phyloP scores from a whole-genome alignment of 1,139 yeast genomes.

The Candida sp. region DNA sequence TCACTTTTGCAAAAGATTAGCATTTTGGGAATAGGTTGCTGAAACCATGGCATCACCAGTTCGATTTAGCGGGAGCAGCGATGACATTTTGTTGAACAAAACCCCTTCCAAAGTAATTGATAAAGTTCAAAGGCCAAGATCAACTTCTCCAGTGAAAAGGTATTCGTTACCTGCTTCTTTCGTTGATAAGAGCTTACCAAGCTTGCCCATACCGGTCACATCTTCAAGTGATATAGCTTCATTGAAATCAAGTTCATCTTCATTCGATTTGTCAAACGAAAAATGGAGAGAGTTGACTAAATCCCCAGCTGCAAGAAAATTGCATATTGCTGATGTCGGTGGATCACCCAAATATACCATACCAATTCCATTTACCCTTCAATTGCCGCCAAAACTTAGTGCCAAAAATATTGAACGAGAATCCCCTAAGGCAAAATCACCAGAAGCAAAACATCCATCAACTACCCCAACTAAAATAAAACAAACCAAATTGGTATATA shows the following conservation, averaged over 20 bases:
- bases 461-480: conserved; percentile 8
- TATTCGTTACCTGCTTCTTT: conserved; percentile 23
- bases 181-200: conserved; percentile 21
- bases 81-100: conserved; percentile 1
- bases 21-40: no score
- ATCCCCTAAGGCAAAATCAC: conserved; percentile 3
- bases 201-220: conserved; percentile 11
- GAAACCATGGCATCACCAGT: not conserved
- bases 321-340: conserved; percentile 24
- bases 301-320: conserved; percentile 34
- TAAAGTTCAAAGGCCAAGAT: conserved; percentile 18
- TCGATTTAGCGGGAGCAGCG: not conserved
- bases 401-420: conserved; percentile 2
- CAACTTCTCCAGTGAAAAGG: conserved; percentile 25
- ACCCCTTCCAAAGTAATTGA: conserved; percentile 10
- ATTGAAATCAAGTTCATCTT: conserved; percentile 11
- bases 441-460: conserved; percentile 6
- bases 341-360: conserved; percentile 29
- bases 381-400: conserved; percentile 42
- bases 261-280: conserved; percentile 11
- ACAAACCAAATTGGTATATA: conserved; percentile 28
- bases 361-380: conserved; percentile 43
- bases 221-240: conserved; percentile 15
- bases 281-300: conserved; percentile 30
- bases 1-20: not conserved